Evolutionary conservation across 148 eudicot genomes (phyloP).

Genomic region (Euryodendron excelsum): DNA sequence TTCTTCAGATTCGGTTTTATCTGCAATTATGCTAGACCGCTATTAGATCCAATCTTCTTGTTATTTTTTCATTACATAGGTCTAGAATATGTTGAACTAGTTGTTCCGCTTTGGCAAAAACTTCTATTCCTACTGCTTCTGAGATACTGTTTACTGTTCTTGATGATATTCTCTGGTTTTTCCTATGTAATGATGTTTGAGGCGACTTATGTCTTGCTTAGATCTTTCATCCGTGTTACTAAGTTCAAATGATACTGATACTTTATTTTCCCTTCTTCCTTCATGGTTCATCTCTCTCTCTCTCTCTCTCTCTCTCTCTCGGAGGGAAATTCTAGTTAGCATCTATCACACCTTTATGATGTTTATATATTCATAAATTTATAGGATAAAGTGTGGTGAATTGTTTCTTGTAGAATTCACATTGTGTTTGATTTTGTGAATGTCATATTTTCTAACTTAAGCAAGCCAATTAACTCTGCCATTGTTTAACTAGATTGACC

Average conservation of each 20-base stretch:
- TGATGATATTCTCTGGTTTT: not conserved
- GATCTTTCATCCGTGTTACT: not conserved
- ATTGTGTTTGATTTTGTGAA: not conserved
- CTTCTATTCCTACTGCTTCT: no score
- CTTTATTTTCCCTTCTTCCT: not conserved
- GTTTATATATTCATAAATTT: not conserved
- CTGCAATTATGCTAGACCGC: not conserved
- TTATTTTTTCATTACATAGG: not conserved
- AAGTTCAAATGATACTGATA: not conserved
- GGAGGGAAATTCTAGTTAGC: not conserved
- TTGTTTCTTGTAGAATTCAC: not conserved
- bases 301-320: not conserved
- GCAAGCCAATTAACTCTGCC: not conserved
- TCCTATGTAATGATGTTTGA: not conserved
- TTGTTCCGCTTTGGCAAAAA: not conserved
- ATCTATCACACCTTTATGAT: not conserved
- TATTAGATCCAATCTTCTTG: not conserved
- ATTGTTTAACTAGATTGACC: constrained; percentile 58
- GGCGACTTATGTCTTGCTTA: not conserved
- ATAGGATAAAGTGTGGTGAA: not conserved
- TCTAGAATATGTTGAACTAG: not conserved
- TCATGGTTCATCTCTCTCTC: not conserved
- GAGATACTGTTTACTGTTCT: not conserved
- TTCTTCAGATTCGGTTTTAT: not conserved
- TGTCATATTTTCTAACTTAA: not conserved